Base-by-base conservation (phyloP, 345 rosid species). In the Eutrema heterophyllum region DNA sequence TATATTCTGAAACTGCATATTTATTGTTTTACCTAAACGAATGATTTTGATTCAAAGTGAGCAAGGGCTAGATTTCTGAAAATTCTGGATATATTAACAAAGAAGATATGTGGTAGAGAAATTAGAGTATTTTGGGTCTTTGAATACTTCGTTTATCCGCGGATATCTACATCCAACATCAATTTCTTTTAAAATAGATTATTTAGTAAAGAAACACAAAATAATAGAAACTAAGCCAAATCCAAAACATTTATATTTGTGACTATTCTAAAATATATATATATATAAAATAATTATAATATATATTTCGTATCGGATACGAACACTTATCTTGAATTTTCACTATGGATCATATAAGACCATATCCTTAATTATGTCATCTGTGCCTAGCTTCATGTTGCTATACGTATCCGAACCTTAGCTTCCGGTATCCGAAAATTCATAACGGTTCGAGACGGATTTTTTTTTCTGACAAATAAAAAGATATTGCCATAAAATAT, bases 1-100 rank as follows among this genome's bases (percentile, higher is more conserved):
- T 72, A 32, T 64, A 45, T 52, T 11, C 9, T 14, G 32, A 62
- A 71, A 53, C 54, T 72, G 43, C n/a, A 9, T 72, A 53, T 72
- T 63, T 72, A 64, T 53, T 43, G 56, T 54, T 33, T 30, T 54
- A 64, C 40, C 70, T 64, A 64, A 64, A 27, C 7, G 6, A 13
- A 30, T 69, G 35, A 11, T 16, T 48, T 43, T 43, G 30, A 21
- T 41, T 29, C 24, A 40, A 10, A 53, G 7, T 67, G 50, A 24
- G 32, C 21, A 33, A 35, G 18, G n/a, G 13, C 11, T 21, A 21
- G 15, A n/a, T 29, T 13, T 30, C 27, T 29, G 4, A 30, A 29
- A 30, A 15, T 27, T 43, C 16, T 4, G 21, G 39, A 27, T 33
- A n/a, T 54, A 38, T 32, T 21, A 21, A 21, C 24, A 55, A 55